Evolutionary conservation across 495 filamentous ascomycete genomes (phyloP).

Genomic region (Elaphomyces granulatus): DNA sequence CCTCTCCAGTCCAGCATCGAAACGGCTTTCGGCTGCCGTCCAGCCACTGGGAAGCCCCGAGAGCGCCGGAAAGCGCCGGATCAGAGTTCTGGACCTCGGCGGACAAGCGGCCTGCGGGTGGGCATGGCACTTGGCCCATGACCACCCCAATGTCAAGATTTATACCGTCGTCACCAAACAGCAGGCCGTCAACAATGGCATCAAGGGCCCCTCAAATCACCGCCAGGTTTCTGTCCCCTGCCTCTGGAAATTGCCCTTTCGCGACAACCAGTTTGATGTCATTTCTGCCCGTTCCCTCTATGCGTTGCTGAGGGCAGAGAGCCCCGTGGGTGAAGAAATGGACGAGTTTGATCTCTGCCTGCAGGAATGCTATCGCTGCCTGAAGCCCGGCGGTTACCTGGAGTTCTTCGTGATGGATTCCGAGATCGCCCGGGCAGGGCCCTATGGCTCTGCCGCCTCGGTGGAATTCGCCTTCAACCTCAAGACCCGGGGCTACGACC

Average conservation of each 20-base stretch:
- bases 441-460: slow-evolving; percentile 58
- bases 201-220: slow-evolving; percentile 78
- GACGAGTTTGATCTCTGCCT: slow-evolving; percentile 88
- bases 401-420: slow-evolving; percentile 84
- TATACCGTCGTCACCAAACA: slow-evolving; percentile 70
- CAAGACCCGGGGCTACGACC: slow-evolving; percentile 76
- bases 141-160: slow-evolving; percentile 70
- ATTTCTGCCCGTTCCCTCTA: slow-evolving; percentile 85
- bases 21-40: slow-evolving; percentile 32
- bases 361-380: slow-evolving; percentile 69
- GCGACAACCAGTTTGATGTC: slow-evolving; percentile 77
- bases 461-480: slow-evolving; percentile 85
- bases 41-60: slow-evolving; percentile 2
- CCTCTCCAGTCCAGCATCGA: slow-evolving; percentile 58
- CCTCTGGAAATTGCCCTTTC: slow-evolving; percentile 73
- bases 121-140: slow-evolving; percentile 83
- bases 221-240: slow-evolving; percentile 58
- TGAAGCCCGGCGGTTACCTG: slow-evolving; percentile 85
- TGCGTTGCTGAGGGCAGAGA: slow-evolving; percentile 55
- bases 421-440: slow-evolving; percentile 71
- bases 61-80: slow-evolving; percentile 9
- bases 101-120: slow-evolving; percentile 79
- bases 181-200: slow-evolving; percentile 50
- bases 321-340: slow-evolving; percentile 33
- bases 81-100: slow-evolving; percentile 73